Evolutionary conservation across 2,329 filamentous ascomycete species (phyloP), one percentile per base, ranked within the genome.

Genomic region (Pseudocercospora macadamiae): DNA sequence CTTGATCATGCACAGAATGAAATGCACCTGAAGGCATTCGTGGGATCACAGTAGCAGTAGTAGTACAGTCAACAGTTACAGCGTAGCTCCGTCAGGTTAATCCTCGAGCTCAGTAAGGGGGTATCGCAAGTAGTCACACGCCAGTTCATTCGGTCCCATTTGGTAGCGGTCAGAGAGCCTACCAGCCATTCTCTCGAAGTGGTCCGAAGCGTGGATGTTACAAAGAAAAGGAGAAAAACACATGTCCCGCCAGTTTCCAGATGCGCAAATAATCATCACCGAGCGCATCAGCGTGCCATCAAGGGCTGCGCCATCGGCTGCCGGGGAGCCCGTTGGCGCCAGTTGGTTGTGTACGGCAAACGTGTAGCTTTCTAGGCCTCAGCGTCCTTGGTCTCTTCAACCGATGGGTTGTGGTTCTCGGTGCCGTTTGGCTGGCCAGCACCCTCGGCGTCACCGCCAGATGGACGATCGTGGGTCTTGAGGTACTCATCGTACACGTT

Each of bases 401-500:
- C 69, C 56, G 61, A 51, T 21, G 72, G 71, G 57, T 72, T 70
- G 54, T 66, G 60, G 67, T 73, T 72, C 60, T 73, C 70, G 25
- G 65, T 60, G 60, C 72, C 72, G 62, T 73, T 73, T 56, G 69
- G 51, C 52, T 69, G 67, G 53, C 56, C 59, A 18, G 59, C 54
- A 49, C 59, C 63, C 18, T 56, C 66, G 14, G 65, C 61, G 48
- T 71, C 76, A 54, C 73, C 75, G 55, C 57, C 58, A 21, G 80
- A 77, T 21, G 61, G 34, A 53, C 70, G 73, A 64, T 75, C 75
- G 76, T 95, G 91, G 73, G 86, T 86, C 87, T 97, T 97, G 80
- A 97, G 89, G 78, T 99, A 99, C 79, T 99, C 95, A 74, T 99
- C 92, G 77, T 97, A 99, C 71, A 99, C 95, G 69, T 86, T 90